Percentiles rank a stretch among this genome's conserved stretches.
These are phyloP conservation scores for Penicillium mononematosum DNA, from an alignment of 495 filamentous ascomycete genomes.

Conservation along the genomic window DNA sequence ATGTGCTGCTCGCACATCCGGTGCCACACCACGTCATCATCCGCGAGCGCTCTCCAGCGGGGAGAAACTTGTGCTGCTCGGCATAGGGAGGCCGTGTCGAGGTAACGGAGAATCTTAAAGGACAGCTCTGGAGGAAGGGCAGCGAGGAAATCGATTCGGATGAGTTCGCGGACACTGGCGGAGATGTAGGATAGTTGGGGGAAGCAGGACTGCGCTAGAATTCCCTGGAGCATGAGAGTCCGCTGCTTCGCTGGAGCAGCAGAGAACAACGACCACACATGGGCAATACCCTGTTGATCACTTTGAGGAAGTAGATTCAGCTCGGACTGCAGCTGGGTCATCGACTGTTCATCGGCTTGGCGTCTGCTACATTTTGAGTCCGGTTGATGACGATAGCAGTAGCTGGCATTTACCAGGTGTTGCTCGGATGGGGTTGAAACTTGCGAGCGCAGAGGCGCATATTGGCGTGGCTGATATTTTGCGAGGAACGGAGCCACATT, in stretches of 20 bases:
- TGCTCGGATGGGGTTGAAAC: conserved; percentile 31
- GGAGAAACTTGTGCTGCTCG: conserved; percentile 94
- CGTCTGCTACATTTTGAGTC: conserved; percentile 86
- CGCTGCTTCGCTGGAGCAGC: conserved; percentile 91
- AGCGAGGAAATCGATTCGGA: conserved; percentile 91
- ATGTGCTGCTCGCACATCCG: conserved; percentile 99
- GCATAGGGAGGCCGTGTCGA: conserved; percentile 95
- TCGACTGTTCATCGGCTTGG: conserved; percentile 89
- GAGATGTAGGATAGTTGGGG: conserved; percentile 93
- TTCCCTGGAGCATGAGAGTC: conserved; percentile 91
- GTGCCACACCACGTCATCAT: conserved; percentile 98
- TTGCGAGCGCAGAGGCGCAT: conserved; percentile 61
- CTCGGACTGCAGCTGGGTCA: conserved; percentile 90
- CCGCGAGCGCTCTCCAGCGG: conserved; percentile 81
- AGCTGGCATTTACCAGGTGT: conserved; percentile 69
- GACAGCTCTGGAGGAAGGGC: conserved; percentile 88
- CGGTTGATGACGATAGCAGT: conserved; percentile 92
- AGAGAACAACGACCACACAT: conserved; percentile 96
- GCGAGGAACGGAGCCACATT: conserved; percentile 78
- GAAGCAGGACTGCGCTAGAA: conserved; percentile 94
- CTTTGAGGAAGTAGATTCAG: conserved; percentile 75
- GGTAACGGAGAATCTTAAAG: conserved; percentile 86
- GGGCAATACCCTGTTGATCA: conserved; percentile 90
- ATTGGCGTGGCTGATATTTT: conserved; percentile 80
- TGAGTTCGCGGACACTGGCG: conserved; percentile 79